Evolutionary conservation across 2,329 filamentous ascomycete species (phyloP), one percentile per base, ranked within the genome.

Genomic region (Macroventuria anomochaeta): DNA sequence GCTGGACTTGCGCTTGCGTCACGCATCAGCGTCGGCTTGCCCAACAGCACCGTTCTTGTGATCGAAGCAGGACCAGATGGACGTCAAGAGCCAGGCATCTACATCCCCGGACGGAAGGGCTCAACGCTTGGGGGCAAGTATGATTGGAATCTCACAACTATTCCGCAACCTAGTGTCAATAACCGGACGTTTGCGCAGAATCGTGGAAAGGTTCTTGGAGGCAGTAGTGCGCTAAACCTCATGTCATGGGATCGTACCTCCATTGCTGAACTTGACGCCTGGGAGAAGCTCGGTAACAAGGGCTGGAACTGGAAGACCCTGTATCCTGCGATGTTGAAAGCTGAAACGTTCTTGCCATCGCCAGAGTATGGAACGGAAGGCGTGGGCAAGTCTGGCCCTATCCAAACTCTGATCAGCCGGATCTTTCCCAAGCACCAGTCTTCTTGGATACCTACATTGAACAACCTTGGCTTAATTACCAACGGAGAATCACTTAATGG

Each of bases 401-500:
- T 76, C 21, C 52, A 69, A 23, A 69, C 68, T 7, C 48, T 73
- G 7, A 69, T 79, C 57, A 81, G 80, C 57, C 74, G 78, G 2
- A 68, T 76, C 40, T 67, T 78, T 13, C 78, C 79, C 3, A 67
- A 66, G 13, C 77, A 81, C 25, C 77, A 80, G 58, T 55, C 72
- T 8, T 62, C 71, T 0, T 82, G 76, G 70, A 75, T 78, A 17
- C 79, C 79, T 0, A 77, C 80, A 0, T 65, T 84, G 33, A 76
- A 79, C 33, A 76, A 73, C 26, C 66, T 81, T 2, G 81, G 80
- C 1, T 70, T 80, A 7, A 43, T 65, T 2, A 55, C 64, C 5
- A 79, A 79, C 46, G 60, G 64, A n/a, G 70, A 81, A 41, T 82
- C 79, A 7, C 72, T 84, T 2, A 74, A 76, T 12, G 83, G 83